Evolutionary conservation across 352 stramenopile genomes (phyloP).

Genomic region (Pythium vanterpoolii): DNA sequence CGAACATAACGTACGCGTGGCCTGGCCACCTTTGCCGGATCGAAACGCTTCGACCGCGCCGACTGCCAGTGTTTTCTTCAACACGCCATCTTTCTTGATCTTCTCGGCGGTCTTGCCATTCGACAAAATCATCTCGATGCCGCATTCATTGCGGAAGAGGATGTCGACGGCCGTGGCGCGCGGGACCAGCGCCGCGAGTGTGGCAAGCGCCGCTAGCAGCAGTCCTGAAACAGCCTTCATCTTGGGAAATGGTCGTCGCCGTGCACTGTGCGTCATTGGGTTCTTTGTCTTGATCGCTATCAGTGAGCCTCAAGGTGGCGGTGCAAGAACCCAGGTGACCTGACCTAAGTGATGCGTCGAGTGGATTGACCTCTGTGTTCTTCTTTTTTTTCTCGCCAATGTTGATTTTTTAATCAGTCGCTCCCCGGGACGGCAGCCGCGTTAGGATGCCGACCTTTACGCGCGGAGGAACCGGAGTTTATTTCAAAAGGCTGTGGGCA

Average conservation of each 20-base stretch:
- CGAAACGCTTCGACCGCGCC: conserved; percentile 17
- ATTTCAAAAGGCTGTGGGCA: not conserved
- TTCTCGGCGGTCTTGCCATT: conserved; percentile 24
- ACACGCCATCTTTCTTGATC: conserved; percentile 19
- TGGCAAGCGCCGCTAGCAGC: not conserved
- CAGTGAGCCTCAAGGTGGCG: too few relatives aligned
- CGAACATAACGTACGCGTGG: conserved; percentile 15
- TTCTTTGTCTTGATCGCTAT: not conserved
- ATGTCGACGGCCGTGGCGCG: conserved; percentile 29
- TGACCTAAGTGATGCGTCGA: too few relatives aligned
- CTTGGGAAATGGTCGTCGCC: conserved; percentile 9
- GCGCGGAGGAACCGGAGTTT: too few relatives aligned
- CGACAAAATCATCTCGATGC: conserved; percentile 30
- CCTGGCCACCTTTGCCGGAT: conserved; percentile 18
- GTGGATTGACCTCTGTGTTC: too few relatives aligned
- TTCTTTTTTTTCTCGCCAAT: too few relatives aligned
- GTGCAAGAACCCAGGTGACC: too few relatives aligned
- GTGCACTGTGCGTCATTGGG: not conserved
- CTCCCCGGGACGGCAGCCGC: too few relatives aligned
- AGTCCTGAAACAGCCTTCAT: not conserved
- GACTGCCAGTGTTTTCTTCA: conserved; percentile 23
- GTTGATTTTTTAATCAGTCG: too few relatives aligned
- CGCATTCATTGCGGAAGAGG: conserved; percentile 40
- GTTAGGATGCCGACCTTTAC: too few relatives aligned
- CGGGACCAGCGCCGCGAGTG: not conserved